These are phyloP conservation scores for Yarrowia bubula DNA, from an alignment of 805 yeast genomes.

Conservation along the genomic window DNA sequence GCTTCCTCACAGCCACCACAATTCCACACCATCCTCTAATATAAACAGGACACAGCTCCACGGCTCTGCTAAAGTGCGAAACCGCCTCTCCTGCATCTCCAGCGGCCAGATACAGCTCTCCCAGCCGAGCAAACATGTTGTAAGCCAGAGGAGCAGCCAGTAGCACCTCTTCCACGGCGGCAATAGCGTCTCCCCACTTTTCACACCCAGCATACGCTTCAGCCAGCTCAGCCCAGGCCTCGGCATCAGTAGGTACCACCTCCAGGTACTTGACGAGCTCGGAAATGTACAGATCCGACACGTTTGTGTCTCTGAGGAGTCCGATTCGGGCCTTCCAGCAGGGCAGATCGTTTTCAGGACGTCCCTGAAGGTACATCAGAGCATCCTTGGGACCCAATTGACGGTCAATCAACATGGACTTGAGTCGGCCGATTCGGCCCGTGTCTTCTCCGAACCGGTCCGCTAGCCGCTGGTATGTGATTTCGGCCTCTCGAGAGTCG, in stretches of 20 bases:
- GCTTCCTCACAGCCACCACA: slow-evolving; percentile 41
- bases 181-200: slow-evolving; percentile 64
- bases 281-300: slow-evolving; percentile 49
- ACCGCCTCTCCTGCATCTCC: slow-evolving; percentile 32
- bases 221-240: slow-evolving; percentile 76
- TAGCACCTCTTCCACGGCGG: slow-evolving; percentile 67
- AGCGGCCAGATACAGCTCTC: slow-evolving; percentile 45
- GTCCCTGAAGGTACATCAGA: slow-evolving; percentile 40
- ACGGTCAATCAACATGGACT: slow-evolving; percentile 57
- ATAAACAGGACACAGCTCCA: slow-evolving; percentile 72
- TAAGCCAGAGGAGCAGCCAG: slow-evolving; percentile 68
- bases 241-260: slow-evolving; percentile 68
- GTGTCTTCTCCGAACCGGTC: slow-evolving; percentile 64
- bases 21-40: slow-evolving; percentile 75
- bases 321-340: slow-evolving; percentile 40
- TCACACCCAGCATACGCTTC: slow-evolving; percentile 60
- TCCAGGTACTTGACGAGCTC: slow-evolving; percentile 57
- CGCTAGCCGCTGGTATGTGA: slow-evolving; percentile 57
- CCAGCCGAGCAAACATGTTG: slow-evolving; percentile 61
- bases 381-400: slow-evolving; percentile 46
- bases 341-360: slow-evolving; percentile 37
- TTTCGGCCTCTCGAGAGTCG: slow-evolving; percentile 69
- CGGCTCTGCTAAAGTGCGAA: slow-evolving; percentile 61
- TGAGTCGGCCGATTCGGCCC: slow-evolving; percentile 56
- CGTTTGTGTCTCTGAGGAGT: slow-evolving; percentile 34